Percentiles rank a stretch among this genome's conserved stretches.
These are phyloP conservation scores for Capronia americana DNA, from an alignment of 2,329 filamentous ascomycete species.

Conservation along the genomic window DNA sequence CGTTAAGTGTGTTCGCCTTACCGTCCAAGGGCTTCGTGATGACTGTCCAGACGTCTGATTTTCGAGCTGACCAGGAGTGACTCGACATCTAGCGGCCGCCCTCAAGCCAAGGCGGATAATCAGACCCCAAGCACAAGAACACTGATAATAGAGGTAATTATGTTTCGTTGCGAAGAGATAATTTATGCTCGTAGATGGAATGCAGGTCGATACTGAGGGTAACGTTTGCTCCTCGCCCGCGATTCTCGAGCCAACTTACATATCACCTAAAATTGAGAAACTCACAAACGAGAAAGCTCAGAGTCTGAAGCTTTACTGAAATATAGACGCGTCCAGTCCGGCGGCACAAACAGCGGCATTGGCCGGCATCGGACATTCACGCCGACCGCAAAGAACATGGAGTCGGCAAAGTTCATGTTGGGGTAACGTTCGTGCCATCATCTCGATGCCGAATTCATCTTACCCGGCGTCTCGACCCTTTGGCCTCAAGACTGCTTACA, in stretches of 20 bases:
- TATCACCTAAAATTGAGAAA: too few species aligned
- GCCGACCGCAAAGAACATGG: background rate
- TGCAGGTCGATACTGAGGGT: background rate
- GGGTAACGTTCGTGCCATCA: background rate
- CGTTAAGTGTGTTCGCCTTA: too few species aligned
- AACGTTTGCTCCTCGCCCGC: too few species aligned
- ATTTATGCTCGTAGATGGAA: background rate
- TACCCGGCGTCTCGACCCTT: background rate
- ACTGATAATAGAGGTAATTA: background rate
- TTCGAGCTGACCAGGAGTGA: background rate
- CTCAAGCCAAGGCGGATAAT: background rate
- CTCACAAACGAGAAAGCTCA: too few species aligned
- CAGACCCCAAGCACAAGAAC: background rate
- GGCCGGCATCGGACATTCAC: background rate
- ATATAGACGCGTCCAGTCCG: too few species aligned
- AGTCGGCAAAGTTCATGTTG: background rate
- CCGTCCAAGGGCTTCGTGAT: background rate
- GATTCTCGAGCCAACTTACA: too few species aligned
- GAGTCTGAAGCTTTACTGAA: too few species aligned
- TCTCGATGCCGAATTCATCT: background rate
- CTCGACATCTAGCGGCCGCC: too few species aligned
- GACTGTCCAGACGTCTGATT: background rate
- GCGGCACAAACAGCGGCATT: background rate
- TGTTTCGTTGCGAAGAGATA: background rate
- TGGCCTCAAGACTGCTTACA: background rate